These are phyloP conservation scores for Harrya chromipes DNA, from an alignment of 768 basidiomycete species.

Conservation along the genomic window DNA sequence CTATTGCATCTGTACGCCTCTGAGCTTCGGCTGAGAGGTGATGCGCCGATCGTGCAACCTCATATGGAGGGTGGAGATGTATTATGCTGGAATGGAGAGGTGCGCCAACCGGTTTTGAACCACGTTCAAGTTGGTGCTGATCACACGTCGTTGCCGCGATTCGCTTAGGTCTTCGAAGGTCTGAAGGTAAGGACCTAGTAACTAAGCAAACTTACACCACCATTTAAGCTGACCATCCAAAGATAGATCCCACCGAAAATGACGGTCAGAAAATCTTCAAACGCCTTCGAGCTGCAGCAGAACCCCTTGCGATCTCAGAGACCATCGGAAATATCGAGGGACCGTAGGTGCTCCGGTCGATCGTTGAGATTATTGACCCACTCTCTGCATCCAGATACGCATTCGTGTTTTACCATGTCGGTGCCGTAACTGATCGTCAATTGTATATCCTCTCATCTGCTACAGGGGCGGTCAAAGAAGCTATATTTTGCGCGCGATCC, in stretches of 20 bases:
- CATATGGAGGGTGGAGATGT: conserved; percentile 55
- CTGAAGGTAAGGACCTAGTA: conserved; percentile 48
- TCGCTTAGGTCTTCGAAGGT: conserved; percentile 67
- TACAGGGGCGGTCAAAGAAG: conserved; percentile 40
- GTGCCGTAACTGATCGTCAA: conserved; percentile 14
- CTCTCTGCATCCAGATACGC: conserved; percentile 55
- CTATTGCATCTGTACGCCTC: conserved; percentile 60
- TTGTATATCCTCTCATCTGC: not conserved
- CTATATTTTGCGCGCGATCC: conserved; percentile 82
- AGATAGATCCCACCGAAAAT: conserved; percentile 65
- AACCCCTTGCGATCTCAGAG: conserved; percentile 42
- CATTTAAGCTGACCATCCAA: conserved; percentile 11
- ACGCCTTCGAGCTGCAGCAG: conserved; percentile 21
- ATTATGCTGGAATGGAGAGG: conserved; percentile 89
- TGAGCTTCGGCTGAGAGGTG: conserved; percentile 71
- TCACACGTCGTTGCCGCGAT: not conserved
- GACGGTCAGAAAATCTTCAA: conserved; percentile 60
- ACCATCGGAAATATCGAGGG: conserved; percentile 69
- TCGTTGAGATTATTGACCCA: not conserved
- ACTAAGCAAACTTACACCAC: not conserved
- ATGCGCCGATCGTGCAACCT: conserved; percentile 58
- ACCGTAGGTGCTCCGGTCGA: conserved; percentile 53
- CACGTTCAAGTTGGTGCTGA: not conserved
- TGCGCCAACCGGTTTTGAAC: conserved; percentile 25
- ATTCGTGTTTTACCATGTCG: conserved; percentile 73